A percentile compares a stretch with the other conserved stretches of the same genome.
Evolutionary conservation across 768 basidiomycete genomes (phyloP).

Genomic region (Leccinum pellstonianum): DNA sequence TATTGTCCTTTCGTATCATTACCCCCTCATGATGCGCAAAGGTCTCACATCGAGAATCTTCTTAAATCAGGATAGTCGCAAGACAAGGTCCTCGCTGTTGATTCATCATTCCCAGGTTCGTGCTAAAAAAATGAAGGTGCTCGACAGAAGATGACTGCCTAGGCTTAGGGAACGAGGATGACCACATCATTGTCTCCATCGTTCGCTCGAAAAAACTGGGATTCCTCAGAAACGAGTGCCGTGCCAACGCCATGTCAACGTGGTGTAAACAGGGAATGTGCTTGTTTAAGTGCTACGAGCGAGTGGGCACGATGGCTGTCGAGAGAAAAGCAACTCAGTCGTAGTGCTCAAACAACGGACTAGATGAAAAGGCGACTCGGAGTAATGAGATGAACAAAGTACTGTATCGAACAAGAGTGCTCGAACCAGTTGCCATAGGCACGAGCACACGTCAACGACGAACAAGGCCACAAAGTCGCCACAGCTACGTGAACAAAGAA

Average conservation of each 20-base stretch:
- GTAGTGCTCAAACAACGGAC: neutral
- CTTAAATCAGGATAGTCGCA: slow-evolving; percentile 53
- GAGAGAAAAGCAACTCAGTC: neutral
- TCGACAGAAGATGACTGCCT: slow-evolving; percentile 13
- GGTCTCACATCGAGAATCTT: slow-evolving; percentile 51
- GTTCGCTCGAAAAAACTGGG: slow-evolving; percentile 60
- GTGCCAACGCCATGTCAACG: slow-evolving; percentile 85
- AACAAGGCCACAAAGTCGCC: neutral
- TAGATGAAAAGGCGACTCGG: neutral
- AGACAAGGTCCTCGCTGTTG: slow-evolving; percentile 73
- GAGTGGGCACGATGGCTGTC: neutral
- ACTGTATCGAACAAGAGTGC: neutral
- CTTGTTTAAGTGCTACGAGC: neutral
- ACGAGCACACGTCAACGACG: neutral
- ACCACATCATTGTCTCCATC: slow-evolving; percentile 68
- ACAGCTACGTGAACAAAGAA: neutral
- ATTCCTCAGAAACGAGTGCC: slow-evolving; percentile 59
- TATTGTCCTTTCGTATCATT: slow-evolving; percentile 61
- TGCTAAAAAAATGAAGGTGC: slow-evolving; percentile 6
- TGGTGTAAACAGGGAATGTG: slow-evolving; percentile 70
- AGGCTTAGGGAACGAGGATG: slow-evolving; percentile 71
- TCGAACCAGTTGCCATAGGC: neutral
- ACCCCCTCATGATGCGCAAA: slow-evolving; percentile 77
- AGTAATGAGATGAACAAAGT: neutral
- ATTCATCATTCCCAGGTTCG: slow-evolving; percentile 83